Base-by-base conservation (phyloP, 768 basidiomycete genomes). In the Termitomyces sp. region DNA sequence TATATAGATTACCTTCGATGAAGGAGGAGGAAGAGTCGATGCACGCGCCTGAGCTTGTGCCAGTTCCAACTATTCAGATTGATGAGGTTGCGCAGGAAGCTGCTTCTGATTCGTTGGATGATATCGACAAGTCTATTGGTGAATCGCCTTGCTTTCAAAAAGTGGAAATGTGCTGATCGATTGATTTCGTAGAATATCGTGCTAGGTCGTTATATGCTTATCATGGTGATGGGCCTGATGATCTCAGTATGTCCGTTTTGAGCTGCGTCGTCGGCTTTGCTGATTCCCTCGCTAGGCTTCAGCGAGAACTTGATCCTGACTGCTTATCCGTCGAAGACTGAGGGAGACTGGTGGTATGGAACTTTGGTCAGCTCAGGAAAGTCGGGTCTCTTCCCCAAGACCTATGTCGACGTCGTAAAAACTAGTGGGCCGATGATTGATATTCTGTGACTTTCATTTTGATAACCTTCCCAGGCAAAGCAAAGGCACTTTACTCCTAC, bases 341-440 rank as follows among this genome's bases (percentile, higher is more conserved):
- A 81, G 20, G 86, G 89, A 41, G 92, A 93, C 61, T 98, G 97
- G 97, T 96, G 93, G 92, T 91, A 90, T 68, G 95, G 94, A 30
- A 89, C 78, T 4, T 70, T 82, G 16, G 73, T 86, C 34, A 83
- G 77, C 56, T 82, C 78, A 54, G 86, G 88, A 20, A 84, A 81
- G 67, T 77, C 81, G 36, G 97, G 97, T 1, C 85, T 95, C 76
- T 93, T 98, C 84, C 96, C 96, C 0, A 86, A 87, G 69, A 86
- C 87, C 2, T 98, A 96, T 66, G 88, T 96, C 12, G 84, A 92
- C 64, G 81, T 82, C 65, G 72, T 94, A 33, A 78, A 84, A 39
- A 72, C 81, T 61, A 76, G 95, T 93, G 73, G 64, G 89, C 74
- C 3, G 34, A 6, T 48, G 53, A 31, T 49, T 4, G 42, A 30